phyloP scores from a whole-genome alignment of 2,329 filamentous ascomycete species.

The Colletotrichum godetiae region DNA sequence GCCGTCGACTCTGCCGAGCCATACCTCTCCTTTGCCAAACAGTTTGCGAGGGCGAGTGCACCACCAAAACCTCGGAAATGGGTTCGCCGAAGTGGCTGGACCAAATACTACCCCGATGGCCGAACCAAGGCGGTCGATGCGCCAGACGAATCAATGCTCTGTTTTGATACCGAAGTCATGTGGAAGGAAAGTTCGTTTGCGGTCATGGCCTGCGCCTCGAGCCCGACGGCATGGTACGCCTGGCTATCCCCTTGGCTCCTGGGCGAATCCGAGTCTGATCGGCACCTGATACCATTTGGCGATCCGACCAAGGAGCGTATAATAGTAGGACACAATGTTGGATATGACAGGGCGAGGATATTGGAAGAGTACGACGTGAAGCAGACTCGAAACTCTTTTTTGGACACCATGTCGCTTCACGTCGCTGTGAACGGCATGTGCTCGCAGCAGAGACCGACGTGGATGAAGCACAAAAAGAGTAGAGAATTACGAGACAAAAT shows the following conservation, averaged over 20 bases:
- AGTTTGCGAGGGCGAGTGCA: conserved; percentile 74
- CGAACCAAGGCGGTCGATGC: conserved; percentile 76
- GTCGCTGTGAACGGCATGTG: conserved; percentile 99
- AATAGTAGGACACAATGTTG: conserved; percentile 94
- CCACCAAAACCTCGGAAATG: conserved; percentile 75
- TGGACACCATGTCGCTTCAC: conserved; percentile 98
- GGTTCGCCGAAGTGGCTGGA: conserved; percentile 88
- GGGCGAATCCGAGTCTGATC: conserved; percentile 79
- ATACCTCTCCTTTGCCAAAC: conserved; percentile 79
- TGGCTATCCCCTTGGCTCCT: conserved; percentile 98
- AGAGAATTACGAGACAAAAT: conserved; percentile 85
- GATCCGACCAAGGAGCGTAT: conserved; percentile 79
- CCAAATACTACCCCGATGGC: conserved; percentile 86
- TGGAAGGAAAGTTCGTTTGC: conserved; percentile 93
- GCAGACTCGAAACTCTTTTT: conserved; percentile 86
- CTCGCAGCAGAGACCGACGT: conserved; percentile 92
- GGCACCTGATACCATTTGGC: conserved; percentile 88
- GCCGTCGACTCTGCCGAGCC: conserved; percentile 90
- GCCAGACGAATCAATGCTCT: conserved; percentile 84
- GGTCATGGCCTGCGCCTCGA: conserved; percentile 95
- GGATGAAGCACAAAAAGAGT: conserved; percentile 97
- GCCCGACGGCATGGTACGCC: conserved; percentile 92
- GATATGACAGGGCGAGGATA: conserved; percentile 90
- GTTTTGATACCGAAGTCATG: conserved; percentile 97
- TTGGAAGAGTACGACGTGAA: conserved; percentile 88